phyloP scores from a whole-genome alignment of 345 rosid genomes.

The Sapria himalayana region DNA sequence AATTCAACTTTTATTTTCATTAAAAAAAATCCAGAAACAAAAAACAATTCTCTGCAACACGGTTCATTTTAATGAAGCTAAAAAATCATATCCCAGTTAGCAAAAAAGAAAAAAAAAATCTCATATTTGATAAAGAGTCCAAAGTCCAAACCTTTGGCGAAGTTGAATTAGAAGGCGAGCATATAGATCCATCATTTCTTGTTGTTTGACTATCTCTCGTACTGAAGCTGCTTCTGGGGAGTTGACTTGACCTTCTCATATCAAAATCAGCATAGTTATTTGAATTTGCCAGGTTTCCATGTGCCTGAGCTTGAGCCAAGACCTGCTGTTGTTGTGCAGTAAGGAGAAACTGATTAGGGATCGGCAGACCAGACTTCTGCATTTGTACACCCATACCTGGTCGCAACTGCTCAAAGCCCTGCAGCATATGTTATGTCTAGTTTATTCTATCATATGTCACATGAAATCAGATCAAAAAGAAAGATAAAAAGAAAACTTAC shows the following conservation, averaged over 20 bases:
- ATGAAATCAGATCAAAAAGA: not conserved
- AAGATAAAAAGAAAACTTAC: slow-evolving; percentile 17
- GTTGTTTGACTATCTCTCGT: slow-evolving; percentile 31
- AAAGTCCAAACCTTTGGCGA: slow-evolving; percentile 39
- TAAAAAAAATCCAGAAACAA: too few relatives aligned
- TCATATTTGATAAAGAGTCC: too few relatives aligned
- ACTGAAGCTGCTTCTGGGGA: slow-evolving; percentile 24
- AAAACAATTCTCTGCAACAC: too few relatives aligned
- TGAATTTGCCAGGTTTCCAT: slow-evolving; percentile 26
- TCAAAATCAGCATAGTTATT: slow-evolving; percentile 25
- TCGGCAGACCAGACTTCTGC: slow-evolving; percentile 30
- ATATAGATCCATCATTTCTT: slow-evolving; percentile 33
- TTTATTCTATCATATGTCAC: not conserved
- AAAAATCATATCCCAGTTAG: too few relatives aligned
- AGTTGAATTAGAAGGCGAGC: slow-evolving; percentile 34
- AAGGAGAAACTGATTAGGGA: slow-evolving; percentile 29
- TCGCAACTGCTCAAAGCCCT: slow-evolving; percentile 36
- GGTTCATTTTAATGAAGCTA: too few relatives aligned
- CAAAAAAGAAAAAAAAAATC: too few relatives aligned
- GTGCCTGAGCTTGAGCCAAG: slow-evolving; percentile 32
- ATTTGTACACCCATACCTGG: slow-evolving; percentile 27
- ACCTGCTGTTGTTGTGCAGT: slow-evolving; percentile 36
- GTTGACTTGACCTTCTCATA: slow-evolving; percentile 24
- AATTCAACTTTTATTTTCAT: too few relatives aligned
- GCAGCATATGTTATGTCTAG: slow-evolving; percentile 5